Conservation (phyloP, 139 green algal species). For the Volvox africanus region DNA sequence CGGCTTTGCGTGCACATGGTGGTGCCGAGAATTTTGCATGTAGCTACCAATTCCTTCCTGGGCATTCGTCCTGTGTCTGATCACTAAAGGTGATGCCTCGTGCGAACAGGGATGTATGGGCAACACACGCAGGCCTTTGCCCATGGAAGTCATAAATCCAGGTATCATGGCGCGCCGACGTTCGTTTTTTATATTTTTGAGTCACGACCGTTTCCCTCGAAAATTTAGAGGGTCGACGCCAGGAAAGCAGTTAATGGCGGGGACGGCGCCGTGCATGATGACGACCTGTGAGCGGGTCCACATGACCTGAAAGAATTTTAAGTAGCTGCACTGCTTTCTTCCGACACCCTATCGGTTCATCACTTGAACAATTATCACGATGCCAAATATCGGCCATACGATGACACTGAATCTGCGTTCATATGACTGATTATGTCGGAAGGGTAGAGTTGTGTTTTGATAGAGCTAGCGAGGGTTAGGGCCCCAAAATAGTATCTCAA, state of each 20-base stretch:
- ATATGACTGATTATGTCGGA: too few species aligned
- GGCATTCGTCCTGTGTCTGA: too few species aligned
- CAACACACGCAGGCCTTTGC: too few species aligned
- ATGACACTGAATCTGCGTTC: conserved; percentile 6
- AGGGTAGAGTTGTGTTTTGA: too few species aligned
- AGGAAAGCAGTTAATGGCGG: background rate
- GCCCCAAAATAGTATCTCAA: too few species aligned
- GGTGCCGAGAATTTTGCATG: background rate
- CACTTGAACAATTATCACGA: conserved; percentile 1
- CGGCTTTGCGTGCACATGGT: background rate
- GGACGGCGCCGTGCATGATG: background rate
- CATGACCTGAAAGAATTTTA: background rate
- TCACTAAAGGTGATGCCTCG: too few species aligned
- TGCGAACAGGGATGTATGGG: too few species aligned
- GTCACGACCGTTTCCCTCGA: background rate
- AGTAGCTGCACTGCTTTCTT: background rate
- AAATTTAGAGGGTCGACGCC: background rate
- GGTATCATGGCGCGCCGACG: too few species aligned
- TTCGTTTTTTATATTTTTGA: too few species aligned
- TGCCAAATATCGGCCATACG: conserved; percentile 6
- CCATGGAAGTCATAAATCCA: too few species aligned
- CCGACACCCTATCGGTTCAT: background rate
- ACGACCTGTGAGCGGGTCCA: background rate
- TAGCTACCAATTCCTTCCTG: background rate
- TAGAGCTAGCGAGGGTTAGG: too few species aligned